A percentile compares a stretch with the other conserved stretches of the same genome.
Evolutionary conservation across 208 protist genomes (phyloP).

Genomic region (Crithidia fasciculata): DNA sequence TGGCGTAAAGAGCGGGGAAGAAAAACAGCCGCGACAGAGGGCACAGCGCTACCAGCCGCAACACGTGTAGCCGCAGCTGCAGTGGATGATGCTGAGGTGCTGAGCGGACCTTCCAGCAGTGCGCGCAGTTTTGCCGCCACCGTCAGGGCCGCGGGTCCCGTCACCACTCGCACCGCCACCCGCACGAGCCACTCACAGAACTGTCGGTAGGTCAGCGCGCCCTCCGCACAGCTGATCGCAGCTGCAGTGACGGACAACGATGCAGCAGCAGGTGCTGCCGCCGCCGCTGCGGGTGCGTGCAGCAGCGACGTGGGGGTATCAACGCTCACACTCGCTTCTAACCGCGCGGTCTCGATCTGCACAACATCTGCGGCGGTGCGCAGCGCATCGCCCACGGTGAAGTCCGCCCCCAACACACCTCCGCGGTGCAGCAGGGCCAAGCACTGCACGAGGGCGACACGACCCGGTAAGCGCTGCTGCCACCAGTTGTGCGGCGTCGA

Average conservation of each 20-base stretch:
- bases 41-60: background rate
- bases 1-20: conserved; percentile 50
- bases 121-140: conserved; percentile 49
- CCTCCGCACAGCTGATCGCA: conserved; percentile 41
- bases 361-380: conserved; percentile 52
- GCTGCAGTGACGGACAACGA: conserved; percentile 12
- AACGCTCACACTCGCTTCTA: background rate
- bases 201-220: conserved; percentile 76
- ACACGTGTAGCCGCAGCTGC: background rate
- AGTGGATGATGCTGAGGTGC: conserved; percentile 5
- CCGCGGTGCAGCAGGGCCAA: conserved; percentile 73
- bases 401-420: conserved; percentile 50
- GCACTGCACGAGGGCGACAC: conserved; percentile 64
- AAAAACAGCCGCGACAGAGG: conserved; percentile 22
- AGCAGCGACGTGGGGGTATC: background rate
- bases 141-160: conserved; percentile 38
- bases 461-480: conserved; percentile 69
- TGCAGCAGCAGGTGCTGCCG: no score
- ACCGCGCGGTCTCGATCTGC: conserved; percentile 26
- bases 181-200: conserved; percentile 86
- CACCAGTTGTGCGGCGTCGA: conserved; percentile 78
- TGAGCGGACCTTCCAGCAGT: conserved; percentile 54
- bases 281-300: conserved; percentile 1
- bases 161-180: conserved; percentile 52
- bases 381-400: conserved; percentile 58